Base-by-base conservation (phyloP, 768 basidiomycete genomes). In the Phylloporus scabripes region DNA sequence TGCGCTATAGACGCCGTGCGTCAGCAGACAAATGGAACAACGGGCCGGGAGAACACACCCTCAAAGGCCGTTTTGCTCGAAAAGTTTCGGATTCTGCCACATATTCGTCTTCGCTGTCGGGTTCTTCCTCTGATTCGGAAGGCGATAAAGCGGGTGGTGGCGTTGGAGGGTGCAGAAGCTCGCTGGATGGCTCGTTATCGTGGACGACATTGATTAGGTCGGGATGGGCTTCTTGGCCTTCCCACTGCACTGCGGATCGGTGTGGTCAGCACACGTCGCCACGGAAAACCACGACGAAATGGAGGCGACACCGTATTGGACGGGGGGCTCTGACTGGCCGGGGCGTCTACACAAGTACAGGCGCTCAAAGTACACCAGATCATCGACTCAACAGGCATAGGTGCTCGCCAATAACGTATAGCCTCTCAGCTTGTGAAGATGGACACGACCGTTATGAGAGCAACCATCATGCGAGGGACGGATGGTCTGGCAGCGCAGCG, bases 61-160 rank as follows among this genome's bases (percentile, higher is more conserved):
- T 78, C n/a, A 60, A 42, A 12, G 51, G 56, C 49, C 58, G 63
- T 62, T 70, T 59, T 54, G 40, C 64, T 55, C 70, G 73, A 18
- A 48, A 45, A 55, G 58, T 64, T 50, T 62, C 63, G 11, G 52
- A 51, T 42, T 77, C 78, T 44, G 70, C 80, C 42, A 85, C 73
- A 63, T 86, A 89, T 57, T 90, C 87, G 58, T 89, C 87, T 51
- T 79, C 85, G 60, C 81, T 85, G 48, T 73, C 74, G 28, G 67
- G 67, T 44, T 76, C 73, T 20, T 69, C 71, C 42, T 76, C 78
- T 2, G 78, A 75, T 55, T 78, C 77, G 17, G 76, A 74, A 18
- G 69, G 61, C 5, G 54, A 58, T 54, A 66, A 45, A 0, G 63
- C 69, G 24, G 67, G 67, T 17, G 64, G 65, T 44, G 71, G 64